Conservation (phyloP, 192 early-diverging fungal species). For the Backusella westeae region DNA sequence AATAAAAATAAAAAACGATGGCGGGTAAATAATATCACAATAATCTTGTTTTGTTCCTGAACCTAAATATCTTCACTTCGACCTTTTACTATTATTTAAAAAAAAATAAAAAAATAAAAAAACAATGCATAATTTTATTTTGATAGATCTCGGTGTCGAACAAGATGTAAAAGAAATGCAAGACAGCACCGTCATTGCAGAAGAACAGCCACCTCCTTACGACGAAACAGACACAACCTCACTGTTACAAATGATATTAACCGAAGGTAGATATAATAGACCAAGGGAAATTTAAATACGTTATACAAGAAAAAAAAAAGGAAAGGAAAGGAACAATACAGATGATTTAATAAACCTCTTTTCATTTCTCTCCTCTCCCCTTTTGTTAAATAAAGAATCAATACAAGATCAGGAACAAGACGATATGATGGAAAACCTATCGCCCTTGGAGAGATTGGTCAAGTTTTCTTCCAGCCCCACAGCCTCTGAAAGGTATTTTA, state of each 20-base stretch:
- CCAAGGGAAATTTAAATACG: neutral
- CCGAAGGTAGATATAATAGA: conserved; percentile 14
- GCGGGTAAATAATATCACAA: neutral
- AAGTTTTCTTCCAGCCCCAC: neutral
- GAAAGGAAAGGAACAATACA: no score
- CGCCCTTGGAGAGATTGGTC: neutral
- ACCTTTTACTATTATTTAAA: neutral
- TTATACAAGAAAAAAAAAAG: conserved; percentile 10
- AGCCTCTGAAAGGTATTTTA: neutral
- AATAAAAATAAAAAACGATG: neutral
- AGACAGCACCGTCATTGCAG: neutral
- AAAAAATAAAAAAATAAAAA: neutral
- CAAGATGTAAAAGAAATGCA: neutral
- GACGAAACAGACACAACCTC: conserved; percentile 4
- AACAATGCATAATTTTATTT: neutral
- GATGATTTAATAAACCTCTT: neutral
- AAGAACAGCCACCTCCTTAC: neutral
- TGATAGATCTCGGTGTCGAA: conserved; percentile 1
- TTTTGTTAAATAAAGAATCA: neutral
- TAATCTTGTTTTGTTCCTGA: neutral
- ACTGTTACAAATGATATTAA: conserved; percentile 6
- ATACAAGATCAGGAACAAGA: conserved; percentile 1
- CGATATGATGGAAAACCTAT: neutral
- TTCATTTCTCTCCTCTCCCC: neutral
- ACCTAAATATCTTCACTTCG: neutral